These are phyloP conservation scores for Beauveria brongniartii DNA, from an alignment of 2,329 filamentous ascomycete genomes.

Conservation along the genomic window DNA sequence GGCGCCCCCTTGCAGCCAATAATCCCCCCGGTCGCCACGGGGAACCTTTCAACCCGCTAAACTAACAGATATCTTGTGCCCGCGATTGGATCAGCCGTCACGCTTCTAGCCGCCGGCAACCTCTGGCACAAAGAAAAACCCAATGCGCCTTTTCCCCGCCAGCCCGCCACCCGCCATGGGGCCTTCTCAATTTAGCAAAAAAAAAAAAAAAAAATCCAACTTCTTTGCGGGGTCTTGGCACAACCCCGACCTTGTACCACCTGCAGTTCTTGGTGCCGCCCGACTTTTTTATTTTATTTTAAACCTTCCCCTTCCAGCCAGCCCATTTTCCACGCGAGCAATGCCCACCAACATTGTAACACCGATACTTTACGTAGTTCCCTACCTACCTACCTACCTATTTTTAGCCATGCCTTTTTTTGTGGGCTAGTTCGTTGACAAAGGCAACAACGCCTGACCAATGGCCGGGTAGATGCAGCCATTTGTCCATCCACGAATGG, in stretches of 20 bases:
- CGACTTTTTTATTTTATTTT: too few relatives aligned
- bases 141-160: background rate
- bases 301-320: too few relatives aligned
- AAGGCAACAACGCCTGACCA: background rate
- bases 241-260: too few relatives aligned
- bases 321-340: background rate
- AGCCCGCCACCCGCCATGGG: background rate
- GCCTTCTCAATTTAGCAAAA: background rate
- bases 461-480: background rate
- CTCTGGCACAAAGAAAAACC: background rate
- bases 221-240: too few relatives aligned
- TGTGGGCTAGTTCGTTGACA: background rate
- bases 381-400: background rate
- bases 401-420: background rate
- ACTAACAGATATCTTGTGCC: too few relatives aligned
- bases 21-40: background rate
- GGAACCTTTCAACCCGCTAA: background rate
- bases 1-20: background rate
- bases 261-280: too few relatives aligned
- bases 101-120: constrained; percentile 2
- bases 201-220: background rate
- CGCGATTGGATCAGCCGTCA: constrained; percentile 5
- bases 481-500: background rate
- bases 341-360: too few relatives aligned
- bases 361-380: too few relatives aligned